phyloP scores from a whole-genome alignment of 2,329 filamentous ascomycete genomes.

The Curvularia spicifera region DNA sequence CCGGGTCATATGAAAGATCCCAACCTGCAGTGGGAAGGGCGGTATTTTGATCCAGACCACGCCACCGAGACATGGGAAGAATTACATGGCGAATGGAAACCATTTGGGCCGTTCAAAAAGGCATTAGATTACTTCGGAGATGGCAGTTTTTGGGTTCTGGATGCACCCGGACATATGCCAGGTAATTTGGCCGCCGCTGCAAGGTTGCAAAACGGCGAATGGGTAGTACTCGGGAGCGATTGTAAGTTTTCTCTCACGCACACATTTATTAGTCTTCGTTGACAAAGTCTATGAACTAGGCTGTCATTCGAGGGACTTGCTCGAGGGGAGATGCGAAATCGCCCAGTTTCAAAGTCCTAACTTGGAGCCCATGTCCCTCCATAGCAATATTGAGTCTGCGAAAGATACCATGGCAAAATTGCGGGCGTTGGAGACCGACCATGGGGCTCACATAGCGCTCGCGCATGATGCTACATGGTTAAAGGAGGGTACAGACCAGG shows the following conservation, averaged over 20 bases:
- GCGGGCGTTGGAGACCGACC: slow-evolving; percentile 30
- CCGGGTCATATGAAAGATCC: slow-evolving; percentile 41
- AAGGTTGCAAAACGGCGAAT: slow-evolving; percentile 32
- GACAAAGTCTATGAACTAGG: background rate
- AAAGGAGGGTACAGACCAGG: slow-evolving; percentile 30
- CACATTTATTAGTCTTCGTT: background rate
- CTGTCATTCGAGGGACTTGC: slow-evolving; percentile 43
- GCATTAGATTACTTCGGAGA: slow-evolving; percentile 50
- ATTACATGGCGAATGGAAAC: slow-evolving; percentile 37
- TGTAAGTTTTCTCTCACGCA: slow-evolving; percentile 18
- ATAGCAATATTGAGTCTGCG: slow-evolving; percentile 36
- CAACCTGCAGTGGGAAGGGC: slow-evolving; percentile 41
- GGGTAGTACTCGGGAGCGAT: slow-evolving; percentile 44
- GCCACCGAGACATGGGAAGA: slow-evolving; percentile 40
- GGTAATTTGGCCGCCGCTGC: slow-evolving; percentile 49
- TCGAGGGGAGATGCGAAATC: slow-evolving; percentile 39
- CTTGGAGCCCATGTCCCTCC: slow-evolving; percentile 33
- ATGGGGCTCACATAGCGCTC: slow-evolving; percentile 37
- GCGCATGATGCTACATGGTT: slow-evolving; percentile 43
- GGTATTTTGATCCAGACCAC: slow-evolving; percentile 41
- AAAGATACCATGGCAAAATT: slow-evolving; percentile 38
- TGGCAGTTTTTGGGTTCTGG: slow-evolving; percentile 49
- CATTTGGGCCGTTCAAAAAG: slow-evolving; percentile 46
- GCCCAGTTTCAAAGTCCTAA: slow-evolving; percentile 36
- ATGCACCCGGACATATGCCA: slow-evolving; percentile 49